Conservation (phyloP, 805 yeast genomes). For the Myxozyma mucilagina region DNA sequence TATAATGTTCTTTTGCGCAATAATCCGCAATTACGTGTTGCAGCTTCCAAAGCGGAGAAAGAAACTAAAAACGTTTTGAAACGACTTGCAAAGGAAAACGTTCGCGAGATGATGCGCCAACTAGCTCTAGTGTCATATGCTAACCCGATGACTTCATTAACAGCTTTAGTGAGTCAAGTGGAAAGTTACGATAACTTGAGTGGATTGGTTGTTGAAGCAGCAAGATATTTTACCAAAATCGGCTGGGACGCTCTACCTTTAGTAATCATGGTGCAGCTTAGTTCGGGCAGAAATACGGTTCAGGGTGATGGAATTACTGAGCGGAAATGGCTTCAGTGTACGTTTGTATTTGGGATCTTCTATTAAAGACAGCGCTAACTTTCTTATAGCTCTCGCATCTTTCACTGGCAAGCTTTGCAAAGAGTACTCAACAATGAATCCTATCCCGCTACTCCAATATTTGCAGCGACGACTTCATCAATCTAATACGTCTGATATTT, state of each 20-base stretch:
- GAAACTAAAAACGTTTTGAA: constrained; percentile 76
- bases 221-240: constrained; percentile 68
- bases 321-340: constrained; percentile 72
- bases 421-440: constrained; percentile 56
- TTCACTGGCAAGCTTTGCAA: constrained; percentile 75
- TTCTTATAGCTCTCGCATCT: constrained; percentile 56
- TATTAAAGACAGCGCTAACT: too few relatives aligned
- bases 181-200: constrained; percentile 90
- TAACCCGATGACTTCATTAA: constrained; percentile 77
- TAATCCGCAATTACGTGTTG: constrained; percentile 55
- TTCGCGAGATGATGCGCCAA: constrained; percentile 66
- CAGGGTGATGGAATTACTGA: constrained; percentile 81
- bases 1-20: constrained; percentile 58
- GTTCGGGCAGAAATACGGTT: constrained; percentile 63
- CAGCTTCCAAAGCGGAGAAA: constrained; percentile 68
- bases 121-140: constrained; percentile 69
- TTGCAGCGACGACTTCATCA: constrained; percentile 62
- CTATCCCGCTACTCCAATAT: constrained; percentile 61
- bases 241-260: constrained; percentile 85
- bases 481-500: constrained; percentile 59
- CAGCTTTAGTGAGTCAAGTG: constrained; percentile 71
- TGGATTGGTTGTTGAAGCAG: constrained; percentile 73
- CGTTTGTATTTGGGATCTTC: constrained; percentile 10
- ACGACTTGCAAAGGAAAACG: constrained; percentile 78
- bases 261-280: constrained; percentile 68